Percentiles rank a stretch among this genome's conserved stretches.
These are phyloP conservation scores for Penicillium sp. DNA, from an alignment of 2,329 filamentous ascomycete species.

Conservation along the genomic window DNA sequence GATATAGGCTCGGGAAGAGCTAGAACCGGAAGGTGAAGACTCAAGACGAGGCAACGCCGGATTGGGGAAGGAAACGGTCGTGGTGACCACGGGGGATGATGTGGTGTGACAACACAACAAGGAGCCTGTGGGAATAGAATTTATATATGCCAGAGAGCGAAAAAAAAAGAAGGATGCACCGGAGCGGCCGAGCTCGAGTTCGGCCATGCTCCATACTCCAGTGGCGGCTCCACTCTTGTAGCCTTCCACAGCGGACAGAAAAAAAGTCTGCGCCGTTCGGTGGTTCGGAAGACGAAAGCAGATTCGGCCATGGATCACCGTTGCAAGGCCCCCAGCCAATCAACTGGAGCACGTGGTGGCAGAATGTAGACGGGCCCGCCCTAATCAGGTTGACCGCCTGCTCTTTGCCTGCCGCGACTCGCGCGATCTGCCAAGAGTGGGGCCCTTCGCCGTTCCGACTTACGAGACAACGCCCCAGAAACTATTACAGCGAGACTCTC, in stretches of 20 bases:
- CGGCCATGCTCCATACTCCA: background rate
- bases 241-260: background rate
- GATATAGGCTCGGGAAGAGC: background rate
- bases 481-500: background rate
- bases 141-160: background rate
- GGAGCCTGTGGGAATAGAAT: background rate
- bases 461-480: background rate
- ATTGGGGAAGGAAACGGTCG: background rate
- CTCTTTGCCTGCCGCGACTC: background rate
- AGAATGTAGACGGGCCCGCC: constrained; percentile 17
- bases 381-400: background rate
- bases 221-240: background rate
- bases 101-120: background rate
- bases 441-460: background rate
- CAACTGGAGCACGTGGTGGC: constrained; percentile 32
- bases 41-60: background rate
- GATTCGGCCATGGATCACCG: background rate
- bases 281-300: constrained; percentile 9
- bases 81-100: background rate
- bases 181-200: background rate
- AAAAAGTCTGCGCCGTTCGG: background rate
- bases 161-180: background rate
- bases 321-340: constrained; percentile 26
- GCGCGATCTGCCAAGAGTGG: background rate
- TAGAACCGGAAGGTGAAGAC: background rate